A percentile compares a stretch with the other conserved stretches of the same genome.
These are phyloP conservation scores for Aegilops umbellulata DNA, from an alignment of 176 grass and related monocot species.

Conservation along the genomic window DNA sequence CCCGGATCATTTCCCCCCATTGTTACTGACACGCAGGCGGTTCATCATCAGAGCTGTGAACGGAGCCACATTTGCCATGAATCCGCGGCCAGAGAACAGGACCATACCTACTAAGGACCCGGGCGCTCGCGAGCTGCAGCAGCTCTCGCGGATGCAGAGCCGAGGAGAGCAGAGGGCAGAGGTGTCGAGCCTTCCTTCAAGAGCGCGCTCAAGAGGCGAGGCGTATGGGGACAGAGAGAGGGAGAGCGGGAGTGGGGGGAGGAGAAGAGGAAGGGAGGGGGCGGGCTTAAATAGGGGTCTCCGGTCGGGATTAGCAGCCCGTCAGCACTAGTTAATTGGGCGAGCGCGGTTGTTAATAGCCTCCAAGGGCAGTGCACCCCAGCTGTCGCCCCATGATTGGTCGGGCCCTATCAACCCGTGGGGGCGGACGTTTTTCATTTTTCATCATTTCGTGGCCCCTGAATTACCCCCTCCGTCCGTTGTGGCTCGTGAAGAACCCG, in stretches of 20 bases:
- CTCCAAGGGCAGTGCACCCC: conserved; percentile 24
- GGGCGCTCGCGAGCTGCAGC: conserved; percentile 9
- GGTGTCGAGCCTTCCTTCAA: conserved; percentile 3
- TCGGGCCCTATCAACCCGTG: neutral
- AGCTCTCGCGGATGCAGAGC: neutral
- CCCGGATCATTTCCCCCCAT: neutral
- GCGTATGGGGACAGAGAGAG: neutral
- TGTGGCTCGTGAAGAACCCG: neutral
- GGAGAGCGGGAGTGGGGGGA: conserved; percentile 46
- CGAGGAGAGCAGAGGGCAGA: neutral
- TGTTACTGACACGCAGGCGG: neutral
- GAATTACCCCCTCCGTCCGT: conserved; percentile 5
- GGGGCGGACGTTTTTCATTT: neutral
- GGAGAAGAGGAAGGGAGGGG: conserved; percentile 27
- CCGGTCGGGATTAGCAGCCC: conserved; percentile 22
- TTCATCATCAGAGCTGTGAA: conserved; percentile 16
- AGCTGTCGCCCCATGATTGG: conserved; percentile 47
- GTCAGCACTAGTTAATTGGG: conserved; percentile 10
- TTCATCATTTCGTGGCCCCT: neutral
- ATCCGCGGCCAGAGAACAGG: conserved; percentile 25
- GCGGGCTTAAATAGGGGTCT: conserved; percentile 63
- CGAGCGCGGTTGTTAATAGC: conserved; percentile 17
- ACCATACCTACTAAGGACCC: conserved; percentile 45
- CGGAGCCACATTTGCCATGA: conserved; percentile 42
- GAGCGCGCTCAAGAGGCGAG: neutral